Evolutionary conservation across 441 rosid genomes (phyloP).

Genomic region (Gossypium schwendimanii): DNA sequence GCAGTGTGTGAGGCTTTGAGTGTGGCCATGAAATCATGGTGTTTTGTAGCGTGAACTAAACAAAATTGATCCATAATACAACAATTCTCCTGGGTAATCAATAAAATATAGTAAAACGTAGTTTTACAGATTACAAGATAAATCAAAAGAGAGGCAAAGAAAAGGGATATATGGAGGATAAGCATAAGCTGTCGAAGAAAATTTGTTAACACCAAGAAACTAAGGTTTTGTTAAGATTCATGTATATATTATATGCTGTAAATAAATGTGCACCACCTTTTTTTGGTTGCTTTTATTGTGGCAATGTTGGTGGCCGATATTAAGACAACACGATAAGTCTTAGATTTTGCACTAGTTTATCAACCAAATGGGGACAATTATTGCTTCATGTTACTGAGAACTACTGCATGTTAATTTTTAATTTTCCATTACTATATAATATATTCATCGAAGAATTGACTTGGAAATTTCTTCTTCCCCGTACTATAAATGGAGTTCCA

Average conservation of each 20-base stretch:
- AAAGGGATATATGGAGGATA: background rate
- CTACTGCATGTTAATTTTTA: background rate
- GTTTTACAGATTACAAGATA: background rate
- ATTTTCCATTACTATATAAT: background rate
- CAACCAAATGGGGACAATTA: constrained; percentile 12
- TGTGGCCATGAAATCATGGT: constrained; percentile 22
- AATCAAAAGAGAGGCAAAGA: background rate
- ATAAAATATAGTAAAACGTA: background rate
- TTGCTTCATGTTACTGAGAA: background rate
- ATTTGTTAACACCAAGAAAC: too few relatives aligned
- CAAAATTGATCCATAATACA: too few relatives aligned
- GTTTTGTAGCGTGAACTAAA: too few relatives aligned
- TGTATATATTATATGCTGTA: background rate
- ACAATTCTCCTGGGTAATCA: too few relatives aligned
- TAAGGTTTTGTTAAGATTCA: background rate
- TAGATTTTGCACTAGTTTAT: constrained; percentile 9
- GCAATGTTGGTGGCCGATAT: constrained; percentile 16
- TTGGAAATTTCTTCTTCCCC: background rate
- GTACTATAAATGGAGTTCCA: background rate
- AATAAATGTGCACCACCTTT: background rate
- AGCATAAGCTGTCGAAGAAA: background rate
- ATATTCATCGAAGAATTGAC: background rate
- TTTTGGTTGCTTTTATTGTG: constrained; percentile 7
- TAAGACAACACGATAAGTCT: constrained; percentile 15
- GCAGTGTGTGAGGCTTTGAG: constrained; percentile 13